Evolutionary conservation across 2,329 filamentous ascomycete genomes (phyloP).

Genomic region (Pseudocercospora eumusae): DNA sequence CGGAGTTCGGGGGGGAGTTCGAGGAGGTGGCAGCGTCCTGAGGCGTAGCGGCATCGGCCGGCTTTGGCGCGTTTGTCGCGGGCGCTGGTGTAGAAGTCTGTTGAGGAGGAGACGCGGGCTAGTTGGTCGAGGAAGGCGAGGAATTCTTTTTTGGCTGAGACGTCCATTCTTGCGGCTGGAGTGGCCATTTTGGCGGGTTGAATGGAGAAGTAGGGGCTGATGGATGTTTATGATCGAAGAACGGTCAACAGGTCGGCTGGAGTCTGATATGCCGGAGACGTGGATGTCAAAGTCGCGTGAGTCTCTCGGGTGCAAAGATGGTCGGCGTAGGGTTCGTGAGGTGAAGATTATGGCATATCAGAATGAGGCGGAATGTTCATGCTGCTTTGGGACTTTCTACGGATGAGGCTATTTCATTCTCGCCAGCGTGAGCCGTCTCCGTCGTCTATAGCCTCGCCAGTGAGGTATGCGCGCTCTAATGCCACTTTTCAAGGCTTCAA

Average conservation of each 20-base stretch:
- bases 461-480: neutral
- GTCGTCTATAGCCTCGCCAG: neutral
- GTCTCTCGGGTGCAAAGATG: neutral
- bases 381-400: neutral
- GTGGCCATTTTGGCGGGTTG: neutral
- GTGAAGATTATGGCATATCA: neutral
- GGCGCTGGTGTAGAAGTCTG: neutral
- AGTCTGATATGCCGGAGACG: neutral
- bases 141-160: neutral
- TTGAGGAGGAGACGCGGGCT: neutral
- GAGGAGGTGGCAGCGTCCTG: conserved; percentile 11
- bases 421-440: neutral
- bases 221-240: too few species aligned
- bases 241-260: too few species aligned
- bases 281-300: neutral
- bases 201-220: too few species aligned
- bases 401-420: neutral
- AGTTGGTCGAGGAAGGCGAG: neutral
- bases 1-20: conserved; percentile 18
- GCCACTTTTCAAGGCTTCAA: neutral
- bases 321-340: neutral
- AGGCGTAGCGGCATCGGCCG: neutral
- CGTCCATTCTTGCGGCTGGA: neutral
- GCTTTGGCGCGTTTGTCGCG: neutral
- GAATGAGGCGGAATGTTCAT: neutral